Conservation (phyloP, 192 early-diverging fungal species). For the Coemansia nantahalensis region DNA sequence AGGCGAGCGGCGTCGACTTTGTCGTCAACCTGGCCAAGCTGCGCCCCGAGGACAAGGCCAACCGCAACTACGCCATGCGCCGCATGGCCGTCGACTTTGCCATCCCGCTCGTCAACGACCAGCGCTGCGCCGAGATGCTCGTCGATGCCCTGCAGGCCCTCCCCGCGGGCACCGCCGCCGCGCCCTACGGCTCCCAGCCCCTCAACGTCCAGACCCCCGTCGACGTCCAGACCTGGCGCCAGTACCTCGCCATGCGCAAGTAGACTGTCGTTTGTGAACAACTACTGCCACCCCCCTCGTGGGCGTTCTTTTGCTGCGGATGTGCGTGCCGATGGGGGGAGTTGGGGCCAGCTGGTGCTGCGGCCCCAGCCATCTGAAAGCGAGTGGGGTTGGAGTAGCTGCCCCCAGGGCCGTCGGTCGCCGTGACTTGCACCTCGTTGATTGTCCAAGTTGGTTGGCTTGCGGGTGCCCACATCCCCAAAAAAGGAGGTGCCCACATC, state of each 20-base stretch:
- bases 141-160: constrained; percentile 75
- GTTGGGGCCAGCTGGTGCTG: no score
- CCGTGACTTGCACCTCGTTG: no score
- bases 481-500: no score
- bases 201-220: constrained; percentile 54
- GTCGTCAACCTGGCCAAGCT: constrained; percentile 70
- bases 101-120: constrained; percentile 93
- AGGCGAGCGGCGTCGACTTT: constrained; percentile 63
- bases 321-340: no score
- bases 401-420: no score
- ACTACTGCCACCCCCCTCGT: neutral
- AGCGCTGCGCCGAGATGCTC: constrained; percentile 91
- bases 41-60: constrained; percentile 56
- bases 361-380: no score
- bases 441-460: no score
- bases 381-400: no score
- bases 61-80: constrained; percentile 78
- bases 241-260: constrained; percentile 62
- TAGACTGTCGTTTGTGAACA: neutral
- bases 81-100: constrained; percentile 96
- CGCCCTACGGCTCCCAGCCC: constrained; percentile 16
- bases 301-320: no score
- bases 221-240: constrained; percentile 67
- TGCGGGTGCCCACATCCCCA: no score
- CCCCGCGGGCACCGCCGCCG: constrained; percentile 39